phyloP scores from a whole-genome alignment of 2,329 filamentous ascomycete genomes.

The Penicillium sp. region DNA sequence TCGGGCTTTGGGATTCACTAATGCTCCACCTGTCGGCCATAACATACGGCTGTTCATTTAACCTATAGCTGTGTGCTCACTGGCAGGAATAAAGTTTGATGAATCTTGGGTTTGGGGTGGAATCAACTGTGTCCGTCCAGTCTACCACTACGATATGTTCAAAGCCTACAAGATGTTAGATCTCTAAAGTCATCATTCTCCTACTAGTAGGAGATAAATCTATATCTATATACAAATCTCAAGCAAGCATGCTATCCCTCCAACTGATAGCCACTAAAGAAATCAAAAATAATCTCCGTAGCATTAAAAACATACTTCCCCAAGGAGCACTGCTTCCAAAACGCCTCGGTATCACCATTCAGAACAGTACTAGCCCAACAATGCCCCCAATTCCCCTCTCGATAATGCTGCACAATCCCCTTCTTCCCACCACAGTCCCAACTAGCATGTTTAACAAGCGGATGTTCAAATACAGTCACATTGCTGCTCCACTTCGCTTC shows the following conservation, averaged over 20 bases:
- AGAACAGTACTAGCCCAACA: conserved; percentile 21
- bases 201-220: too few species aligned
- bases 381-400: conserved; percentile 19
- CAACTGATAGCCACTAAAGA: neutral
- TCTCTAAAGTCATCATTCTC: too few species aligned
- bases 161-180: too few species aligned
- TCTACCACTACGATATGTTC: too few species aligned
- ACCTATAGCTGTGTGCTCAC: too few species aligned
- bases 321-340: neutral
- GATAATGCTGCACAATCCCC: conserved; percentile 23
- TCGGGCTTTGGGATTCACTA: too few species aligned
- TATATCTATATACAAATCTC: neutral
- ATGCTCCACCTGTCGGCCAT: too few species aligned
- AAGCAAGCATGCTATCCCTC: neutral
- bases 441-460: conserved; percentile 18
- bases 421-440: conserved; percentile 18
- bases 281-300: conserved; percentile 1
- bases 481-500: conserved; percentile 15
- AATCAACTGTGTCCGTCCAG: too few species aligned
- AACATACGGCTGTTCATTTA: too few species aligned
- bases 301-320: conserved; percentile 5
- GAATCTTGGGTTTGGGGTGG: too few species aligned
- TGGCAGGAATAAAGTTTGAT: too few species aligned
- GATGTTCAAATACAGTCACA: conserved; percentile 14
- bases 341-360: conserved; percentile 12